phyloP scores from a whole-genome alignment of 2,329 filamentous ascomycete genomes.

The Colletotrichum sp. region DNA sequence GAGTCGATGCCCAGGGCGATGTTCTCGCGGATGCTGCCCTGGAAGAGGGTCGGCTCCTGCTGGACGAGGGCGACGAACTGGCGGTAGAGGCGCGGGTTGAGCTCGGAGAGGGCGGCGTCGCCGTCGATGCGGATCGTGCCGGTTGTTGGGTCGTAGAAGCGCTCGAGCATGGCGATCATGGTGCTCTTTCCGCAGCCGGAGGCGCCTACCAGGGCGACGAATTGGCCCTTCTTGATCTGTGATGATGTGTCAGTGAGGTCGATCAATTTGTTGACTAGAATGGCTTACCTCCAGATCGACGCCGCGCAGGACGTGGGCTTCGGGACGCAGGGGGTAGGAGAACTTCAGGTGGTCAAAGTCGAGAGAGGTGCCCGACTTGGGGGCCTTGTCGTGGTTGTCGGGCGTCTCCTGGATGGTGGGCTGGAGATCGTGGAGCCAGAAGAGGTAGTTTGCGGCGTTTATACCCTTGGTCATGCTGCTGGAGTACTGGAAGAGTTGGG shows the following conservation, averaged over 20 bases:
- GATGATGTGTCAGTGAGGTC: neutral
- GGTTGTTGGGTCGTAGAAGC: constrained; percentile 46
- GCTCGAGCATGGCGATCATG: constrained; percentile 56
- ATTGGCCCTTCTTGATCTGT: constrained; percentile 50
- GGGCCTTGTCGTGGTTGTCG: constrained; percentile 40
- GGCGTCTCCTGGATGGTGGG: constrained; percentile 45
- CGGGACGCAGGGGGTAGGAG: constrained; percentile 59
- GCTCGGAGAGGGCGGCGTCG: constrained; percentile 42
- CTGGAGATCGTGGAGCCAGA: constrained; percentile 50
- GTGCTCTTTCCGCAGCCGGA: constrained; percentile 67
- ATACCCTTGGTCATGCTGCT: constrained; percentile 58
- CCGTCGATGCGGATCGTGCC: constrained; percentile 53
- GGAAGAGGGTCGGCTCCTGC: constrained; percentile 60
- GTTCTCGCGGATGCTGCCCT: constrained; percentile 51
- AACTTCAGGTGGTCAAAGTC: constrained; percentile 64
- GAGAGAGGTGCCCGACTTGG: constrained; percentile 41
- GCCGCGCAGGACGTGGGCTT: constrained; percentile 44
- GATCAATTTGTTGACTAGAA: no score
- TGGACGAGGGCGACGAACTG: constrained; percentile 59
- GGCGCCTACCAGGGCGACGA: constrained; percentile 59
- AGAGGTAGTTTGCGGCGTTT: constrained; percentile 54
- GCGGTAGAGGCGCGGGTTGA: constrained; percentile 56
- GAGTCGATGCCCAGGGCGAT: constrained; percentile 41
- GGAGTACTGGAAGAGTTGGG: constrained; percentile 50
- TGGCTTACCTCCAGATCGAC: constrained; percentile 41